Percentiles rank a stretch among this genome's conserved stretches.
phyloP scores from a whole-genome alignment of 768 basidiomycete genomes.

The Tephrocybe sp. region DNA sequence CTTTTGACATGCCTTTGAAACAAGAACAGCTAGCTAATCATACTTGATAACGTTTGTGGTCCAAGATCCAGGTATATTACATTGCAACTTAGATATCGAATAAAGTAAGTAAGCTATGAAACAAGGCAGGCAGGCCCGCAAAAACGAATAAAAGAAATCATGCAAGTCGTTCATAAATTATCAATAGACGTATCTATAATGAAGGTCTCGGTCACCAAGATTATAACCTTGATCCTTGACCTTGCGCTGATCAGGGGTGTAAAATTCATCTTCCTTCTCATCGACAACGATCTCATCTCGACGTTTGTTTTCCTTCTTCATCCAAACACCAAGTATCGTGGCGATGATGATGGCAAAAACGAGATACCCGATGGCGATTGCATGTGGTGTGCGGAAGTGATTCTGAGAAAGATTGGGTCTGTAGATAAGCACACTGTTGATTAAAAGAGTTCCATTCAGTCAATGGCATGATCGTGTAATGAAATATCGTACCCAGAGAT shows the following conservation, averaged over 20 bases:
- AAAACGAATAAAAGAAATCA: too few species aligned
- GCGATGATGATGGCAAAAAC: conserved; percentile 45
- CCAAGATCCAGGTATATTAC: too few species aligned
- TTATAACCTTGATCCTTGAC: conserved; percentile 25
- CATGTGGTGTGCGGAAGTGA: conserved; percentile 54
- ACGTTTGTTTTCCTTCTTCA: conserved; percentile 50
- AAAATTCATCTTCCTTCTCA: conserved; percentile 21
- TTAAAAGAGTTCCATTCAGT: background rate
- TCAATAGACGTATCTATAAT: conserved; percentile 42
- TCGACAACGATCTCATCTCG: conserved; percentile 31
- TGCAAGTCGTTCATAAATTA: conserved; percentile 9
- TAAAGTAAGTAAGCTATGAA: too few species aligned
- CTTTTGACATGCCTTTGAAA: too few species aligned
- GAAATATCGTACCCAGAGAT: conserved; percentile 41
- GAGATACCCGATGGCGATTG: conserved; percentile 61
- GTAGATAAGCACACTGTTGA: conserved; percentile 52
- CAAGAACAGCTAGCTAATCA: too few species aligned
- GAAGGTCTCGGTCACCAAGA: conserved; percentile 38
- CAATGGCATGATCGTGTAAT: background rate
- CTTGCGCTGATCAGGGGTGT: conserved; percentile 6
- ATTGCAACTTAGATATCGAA: too few species aligned
- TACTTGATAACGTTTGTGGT: too few species aligned
- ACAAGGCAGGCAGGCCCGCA: too few species aligned
- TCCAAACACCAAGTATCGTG: conserved; percentile 44
- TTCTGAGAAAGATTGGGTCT: conserved; percentile 46